A percentile compares a stretch with the other conserved stretches of the same genome.
These are phyloP conservation scores for Alternaria sp. DNA, from an alignment of 2,329 filamentous ascomycete species.

Conservation along the genomic window DNA sequence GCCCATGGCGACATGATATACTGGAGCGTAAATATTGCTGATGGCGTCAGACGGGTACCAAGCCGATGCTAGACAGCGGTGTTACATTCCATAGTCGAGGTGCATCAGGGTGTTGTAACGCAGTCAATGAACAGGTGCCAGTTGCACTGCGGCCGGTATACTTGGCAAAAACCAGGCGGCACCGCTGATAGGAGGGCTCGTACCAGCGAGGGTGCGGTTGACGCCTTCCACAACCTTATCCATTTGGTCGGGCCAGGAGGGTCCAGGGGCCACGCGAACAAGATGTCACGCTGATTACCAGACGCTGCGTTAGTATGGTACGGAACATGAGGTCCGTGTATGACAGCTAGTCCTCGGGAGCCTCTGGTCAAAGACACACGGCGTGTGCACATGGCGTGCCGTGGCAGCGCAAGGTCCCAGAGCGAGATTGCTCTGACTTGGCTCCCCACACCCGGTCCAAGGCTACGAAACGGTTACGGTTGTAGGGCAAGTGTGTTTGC, in stretches of 20 bases:
- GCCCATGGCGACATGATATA: not conserved
- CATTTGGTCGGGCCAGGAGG: slow-evolving; percentile 38
- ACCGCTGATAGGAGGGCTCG: slow-evolving; percentile 13
- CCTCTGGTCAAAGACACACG: slow-evolving; percentile 15
- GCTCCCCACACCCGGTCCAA: slow-evolving; percentile 8
- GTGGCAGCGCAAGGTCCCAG: not conserved
- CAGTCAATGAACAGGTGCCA: slow-evolving; percentile 33
- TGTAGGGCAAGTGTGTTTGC: slow-evolving; percentile 3
- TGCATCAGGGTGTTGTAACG: slow-evolving; percentile 30
- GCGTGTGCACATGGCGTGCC: slow-evolving; percentile 8
- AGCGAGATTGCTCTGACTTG: slow-evolving; percentile 16
- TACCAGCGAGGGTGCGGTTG: slow-evolving; percentile 31
- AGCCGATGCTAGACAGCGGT: slow-evolving; percentile 19
- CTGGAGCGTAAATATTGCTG: not conserved
- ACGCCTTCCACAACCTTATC: slow-evolving; percentile 44
- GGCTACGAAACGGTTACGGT: slow-evolving; percentile 9
- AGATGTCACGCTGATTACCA: slow-evolving; percentile 22
- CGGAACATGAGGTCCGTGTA: slow-evolving; percentile 34
- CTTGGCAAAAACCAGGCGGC: slow-evolving; percentile 10
- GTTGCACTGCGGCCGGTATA: slow-evolving; percentile 24
- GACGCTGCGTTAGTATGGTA: slow-evolving; percentile 23
- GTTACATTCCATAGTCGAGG: slow-evolving; percentile 32
- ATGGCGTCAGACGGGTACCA: slow-evolving; percentile 12
- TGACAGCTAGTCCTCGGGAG: slow-evolving; percentile 26
- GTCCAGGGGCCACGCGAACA: slow-evolving; percentile 38